Conservation (phyloP, 2,329 filamentous ascomycete species). For the Nemania abortiva region DNA sequence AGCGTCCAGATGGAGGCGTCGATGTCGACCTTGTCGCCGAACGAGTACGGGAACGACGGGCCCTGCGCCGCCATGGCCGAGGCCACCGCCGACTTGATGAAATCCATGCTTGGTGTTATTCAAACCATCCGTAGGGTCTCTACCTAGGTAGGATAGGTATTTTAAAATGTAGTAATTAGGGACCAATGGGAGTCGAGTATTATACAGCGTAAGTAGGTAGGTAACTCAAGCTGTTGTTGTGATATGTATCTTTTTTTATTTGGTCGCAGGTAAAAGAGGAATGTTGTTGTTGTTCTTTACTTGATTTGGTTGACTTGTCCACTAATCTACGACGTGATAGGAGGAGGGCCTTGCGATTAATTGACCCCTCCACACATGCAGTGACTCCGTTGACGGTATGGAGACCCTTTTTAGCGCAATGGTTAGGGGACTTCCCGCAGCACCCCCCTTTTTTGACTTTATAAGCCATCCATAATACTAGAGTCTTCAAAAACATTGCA, state of each 20-base stretch:
- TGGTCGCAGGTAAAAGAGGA: not conserved
- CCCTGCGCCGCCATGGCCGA: slow-evolving; percentile 92
- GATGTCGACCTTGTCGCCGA: slow-evolving; percentile 92
- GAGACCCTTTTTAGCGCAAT: not conserved
- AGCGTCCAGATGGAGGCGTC: slow-evolving; percentile 97
- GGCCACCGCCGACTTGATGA: slow-evolving; percentile 96
- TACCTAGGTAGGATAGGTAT: not conserved
- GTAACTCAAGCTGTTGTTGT: slow-evolving; percentile 13
- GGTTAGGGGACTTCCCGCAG: slow-evolving; percentile 6
- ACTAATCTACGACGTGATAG: slow-evolving; percentile 15
- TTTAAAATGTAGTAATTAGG: slow-evolving; percentile 15
- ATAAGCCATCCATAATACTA: too few relatives aligned
- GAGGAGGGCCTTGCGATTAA: not conserved
- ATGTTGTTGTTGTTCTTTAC: slow-evolving; percentile 20
- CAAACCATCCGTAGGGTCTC: slow-evolving; percentile 34
- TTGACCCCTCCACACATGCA: slow-evolving; percentile 31
- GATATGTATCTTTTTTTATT: slow-evolving; percentile 11
- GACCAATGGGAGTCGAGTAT: not conserved
- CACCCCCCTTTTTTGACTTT: not conserved
- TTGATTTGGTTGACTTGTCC: slow-evolving; percentile 25
- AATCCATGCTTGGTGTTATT: slow-evolving; percentile 76
- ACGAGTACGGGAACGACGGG: slow-evolving; percentile 90
- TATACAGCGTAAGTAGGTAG: not conserved
- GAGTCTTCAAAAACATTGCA: too few relatives aligned
- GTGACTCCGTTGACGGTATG: not conserved